A percentile compares a stretch with the other conserved stretches of the same genome.
Conservation (phyloP, 1,139 yeast species). For the Insectozyma bohioensis region DNA sequence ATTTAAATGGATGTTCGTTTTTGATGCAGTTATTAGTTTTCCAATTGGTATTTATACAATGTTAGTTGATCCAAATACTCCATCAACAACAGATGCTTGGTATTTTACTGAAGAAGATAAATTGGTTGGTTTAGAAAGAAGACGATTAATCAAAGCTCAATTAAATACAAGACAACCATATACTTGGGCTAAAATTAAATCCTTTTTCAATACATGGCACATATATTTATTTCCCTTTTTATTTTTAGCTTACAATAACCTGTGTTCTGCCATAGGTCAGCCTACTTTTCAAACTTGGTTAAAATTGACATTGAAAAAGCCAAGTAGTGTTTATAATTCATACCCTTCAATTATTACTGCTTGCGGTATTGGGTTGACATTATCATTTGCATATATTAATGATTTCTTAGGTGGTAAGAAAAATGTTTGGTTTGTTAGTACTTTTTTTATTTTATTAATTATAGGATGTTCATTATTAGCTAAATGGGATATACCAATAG, state of each 20-base stretch:
- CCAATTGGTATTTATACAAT: conserved; percentile 38
- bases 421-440: conserved; percentile 35
- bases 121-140: conserved; percentile 37
- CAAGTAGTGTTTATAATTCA: conserved; percentile 43
- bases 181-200: conserved; percentile 38
- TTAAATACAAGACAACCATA: conserved; percentile 44
- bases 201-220: conserved; percentile 51
- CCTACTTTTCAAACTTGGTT: conserved; percentile 58
- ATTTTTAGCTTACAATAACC: conserved; percentile 51
- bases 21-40: conserved; percentile 37
- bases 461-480: conserved; percentile 46
- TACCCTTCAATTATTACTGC: conserved; percentile 51
- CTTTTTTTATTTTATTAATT: conserved; percentile 35
- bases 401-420: conserved; percentile 45
- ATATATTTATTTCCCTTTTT: conserved; percentile 46
- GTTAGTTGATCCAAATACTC: conserved; percentile 39
- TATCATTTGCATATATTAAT: conserved; percentile 39
- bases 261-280: conserved; percentile 41
- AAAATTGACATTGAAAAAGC: conserved; percentile 39
- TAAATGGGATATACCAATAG: conserved; percentile 46
- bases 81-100: conserved; percentile 39
- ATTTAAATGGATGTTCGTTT: conserved; percentile 40
- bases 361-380: conserved; percentile 40
- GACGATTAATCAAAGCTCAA: conserved; percentile 47
- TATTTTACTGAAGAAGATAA: conserved; percentile 35